These are phyloP conservation scores for Spergularia marina DNA, from an alignment of 148 eudicot genomes.

Conservation along the genomic window DNA sequence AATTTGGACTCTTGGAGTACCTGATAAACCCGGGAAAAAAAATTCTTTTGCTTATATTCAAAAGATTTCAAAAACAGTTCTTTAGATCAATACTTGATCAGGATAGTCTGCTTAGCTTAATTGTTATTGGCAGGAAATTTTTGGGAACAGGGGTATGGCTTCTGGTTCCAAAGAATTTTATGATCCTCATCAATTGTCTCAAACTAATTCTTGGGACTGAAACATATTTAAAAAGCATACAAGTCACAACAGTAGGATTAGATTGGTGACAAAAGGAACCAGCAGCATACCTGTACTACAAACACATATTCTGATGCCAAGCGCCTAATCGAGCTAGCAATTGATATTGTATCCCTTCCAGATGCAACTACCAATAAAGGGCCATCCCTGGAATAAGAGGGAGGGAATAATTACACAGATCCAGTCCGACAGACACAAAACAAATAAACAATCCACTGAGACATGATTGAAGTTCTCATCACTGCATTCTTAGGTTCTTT, in stretches of 20 bases:
- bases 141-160: neutral
- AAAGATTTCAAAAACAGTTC: no score
- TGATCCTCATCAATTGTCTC: slow-evolving; percentile 4
- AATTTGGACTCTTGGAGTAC: no score
- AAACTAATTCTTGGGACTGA: neutral
- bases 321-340: slow-evolving; percentile 79
- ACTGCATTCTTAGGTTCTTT: neutral
- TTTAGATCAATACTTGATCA: no score
- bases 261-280: neutral
- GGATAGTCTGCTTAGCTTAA: no score
- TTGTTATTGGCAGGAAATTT: no score
- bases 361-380: slow-evolving; percentile 93
- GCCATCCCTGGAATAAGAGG: slow-evolving; percentile 64
- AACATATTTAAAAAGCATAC: neutral
- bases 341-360: slow-evolving; percentile 91
- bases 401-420: neutral
- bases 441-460: neutral
- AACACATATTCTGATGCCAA: slow-evolving; percentile 86
- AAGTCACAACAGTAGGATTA: neutral
- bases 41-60: no score
- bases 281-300: slow-evolving; percentile 83
- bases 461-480: neutral
- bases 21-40: no score
- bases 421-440: neutral
- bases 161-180: no score